A percentile compares a stretch with the other conserved stretches of the same genome.
phyloP scores from a whole-genome alignment of 2,329 filamentous ascomycete genomes.

The Metarhizium rileyi region DNA sequence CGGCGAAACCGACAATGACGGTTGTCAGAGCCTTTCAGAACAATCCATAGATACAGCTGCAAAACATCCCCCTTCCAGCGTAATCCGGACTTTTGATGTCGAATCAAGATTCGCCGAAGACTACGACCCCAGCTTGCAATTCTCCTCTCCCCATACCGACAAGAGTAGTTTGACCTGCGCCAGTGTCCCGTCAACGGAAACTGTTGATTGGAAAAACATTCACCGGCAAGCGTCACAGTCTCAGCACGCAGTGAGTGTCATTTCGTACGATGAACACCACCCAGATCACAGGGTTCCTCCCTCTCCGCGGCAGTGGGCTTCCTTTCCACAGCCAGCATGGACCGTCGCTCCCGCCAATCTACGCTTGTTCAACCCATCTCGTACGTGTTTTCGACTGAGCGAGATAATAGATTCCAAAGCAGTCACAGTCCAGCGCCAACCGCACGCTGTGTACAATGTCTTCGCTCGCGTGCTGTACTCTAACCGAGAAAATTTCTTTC shows the following conservation, averaged over 20 bases:
- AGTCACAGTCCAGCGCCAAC: conserved; percentile 20
- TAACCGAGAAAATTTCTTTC: conserved; percentile 36
- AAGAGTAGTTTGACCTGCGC: neutral
- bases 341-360: neutral
- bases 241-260: neutral
- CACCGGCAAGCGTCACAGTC: conserved; percentile 3
- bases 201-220: conserved; percentile 31
- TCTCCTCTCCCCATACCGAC: conserved; percentile 19
- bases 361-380: conserved; percentile 12
- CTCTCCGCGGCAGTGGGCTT: neutral
- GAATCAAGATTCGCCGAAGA: conserved; percentile 24
- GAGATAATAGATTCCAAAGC: conserved; percentile 44
- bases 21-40: neutral
- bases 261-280: neutral
- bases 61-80: conserved; percentile 19
- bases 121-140: conserved; percentile 26
- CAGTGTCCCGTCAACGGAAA: conserved; percentile 13
- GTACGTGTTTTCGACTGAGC: conserved; percentile 53
- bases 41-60: neutral
- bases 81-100: conserved; percentile 21
- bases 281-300: neutral
- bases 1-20: neutral
- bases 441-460: conserved; percentile 44
- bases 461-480: conserved; percentile 53
- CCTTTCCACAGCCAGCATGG: neutral